Base-by-base conservation (phyloP, 1,284 basidiomycete genomes). In the Puccinia novopanici region DNA sequence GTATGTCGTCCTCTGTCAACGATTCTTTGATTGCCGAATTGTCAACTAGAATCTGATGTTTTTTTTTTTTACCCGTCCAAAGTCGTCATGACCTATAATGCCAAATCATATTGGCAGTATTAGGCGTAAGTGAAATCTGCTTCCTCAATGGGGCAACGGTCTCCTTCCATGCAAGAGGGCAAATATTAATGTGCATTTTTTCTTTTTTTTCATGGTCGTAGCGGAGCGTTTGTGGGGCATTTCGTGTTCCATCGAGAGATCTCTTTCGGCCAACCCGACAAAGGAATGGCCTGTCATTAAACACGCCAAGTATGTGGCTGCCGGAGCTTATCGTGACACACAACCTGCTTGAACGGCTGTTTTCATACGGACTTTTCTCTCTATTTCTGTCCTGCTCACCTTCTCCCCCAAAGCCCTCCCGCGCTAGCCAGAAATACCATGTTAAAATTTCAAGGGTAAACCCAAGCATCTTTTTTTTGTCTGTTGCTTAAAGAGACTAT, bases 171-270 rank as follows among this genome's bases (percentile, higher is more conserved):
- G 3, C n/a, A 24, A n/a, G 22, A n/a, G 55, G 17, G n/a, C n/a
- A n/a, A n/a, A 67, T 17, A 24, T 45, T 24, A 12, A 67, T n/a
- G 15, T 42, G 34, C n/a, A 3, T 40, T 19, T 22, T n/a, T 27
- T 8, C 19, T 5, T 65, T 42, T 34, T 24, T 9, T 27, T 48
- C 8, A 4, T 30, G 42, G n/a, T 68, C 37, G 27, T 70, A 83
- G 83, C 9, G 83, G 83, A 42, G 82, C 82, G 4, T 83, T 83
- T 72, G 77, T 83, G 27, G 83, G 83, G 0, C 83, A 83, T 59
- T 83, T 82, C 19, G 52, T 82, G 17, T 83, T 83, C 24, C 82
- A 83, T 40, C 81, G 83, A 27, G 80, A 80, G 9, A 65, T 71
- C 8, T 55, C 37, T 10, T 74, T 75, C 3, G 77, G 75, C 5